Percentiles rank a stretch among this genome's conserved stretches.
Evolutionary conservation across 805 yeast genomes (phyloP).

Genomic region (Saccharomycopsis synnaedendra): DNA sequence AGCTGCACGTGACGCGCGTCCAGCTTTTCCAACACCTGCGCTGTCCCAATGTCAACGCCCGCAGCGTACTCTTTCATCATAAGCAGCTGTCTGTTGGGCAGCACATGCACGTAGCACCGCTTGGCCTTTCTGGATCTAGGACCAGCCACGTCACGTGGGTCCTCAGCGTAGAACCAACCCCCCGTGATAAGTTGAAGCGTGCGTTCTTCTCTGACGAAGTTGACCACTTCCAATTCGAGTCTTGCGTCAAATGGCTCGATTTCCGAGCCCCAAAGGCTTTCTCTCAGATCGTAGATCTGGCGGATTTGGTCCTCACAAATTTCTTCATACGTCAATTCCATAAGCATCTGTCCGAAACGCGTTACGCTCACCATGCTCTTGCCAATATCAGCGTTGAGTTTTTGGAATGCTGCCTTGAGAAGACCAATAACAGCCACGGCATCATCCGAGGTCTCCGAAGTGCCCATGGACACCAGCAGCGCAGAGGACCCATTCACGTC

Average conservation of each 20-base stretch:
- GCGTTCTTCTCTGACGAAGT: conserved; percentile 68
- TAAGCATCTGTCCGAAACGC: too few relatives aligned
- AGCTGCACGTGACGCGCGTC: conserved; percentile 4
- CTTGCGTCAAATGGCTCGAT: conserved; percentile 37
- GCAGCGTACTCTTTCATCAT: conserved; percentile 7
- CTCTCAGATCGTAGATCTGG: conserved; percentile 26
- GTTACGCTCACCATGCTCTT: too few relatives aligned
- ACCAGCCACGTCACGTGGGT: conserved; percentile 25
- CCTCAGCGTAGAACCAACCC: conserved; percentile 65
- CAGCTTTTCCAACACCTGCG: conserved; percentile 5
- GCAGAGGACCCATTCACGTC: conserved; percentile 29
- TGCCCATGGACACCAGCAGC: conserved; percentile 14
- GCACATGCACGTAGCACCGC: conserved; percentile 4
- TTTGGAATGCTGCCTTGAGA: conserved; percentile 26
- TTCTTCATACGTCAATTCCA: conserved; percentile 29
- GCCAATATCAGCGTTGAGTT: conserved; percentile 17
- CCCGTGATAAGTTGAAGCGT: conserved; percentile 63
- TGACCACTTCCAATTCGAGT: conserved; percentile 46
- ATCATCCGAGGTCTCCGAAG: conserved; percentile 44
- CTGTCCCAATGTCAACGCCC: background rate
- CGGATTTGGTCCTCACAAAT: conserved; percentile 45
- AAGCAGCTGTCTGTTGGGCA: conserved; percentile 13
- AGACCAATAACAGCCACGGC: conserved; percentile 37
- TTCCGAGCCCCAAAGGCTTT: conserved; percentile 33
- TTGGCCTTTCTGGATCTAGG: conserved; percentile 3